These are phyloP conservation scores for Trichosporon sp. DNA, from an alignment of 1,284 basidiomycete species.

Conservation along the genomic window DNA sequence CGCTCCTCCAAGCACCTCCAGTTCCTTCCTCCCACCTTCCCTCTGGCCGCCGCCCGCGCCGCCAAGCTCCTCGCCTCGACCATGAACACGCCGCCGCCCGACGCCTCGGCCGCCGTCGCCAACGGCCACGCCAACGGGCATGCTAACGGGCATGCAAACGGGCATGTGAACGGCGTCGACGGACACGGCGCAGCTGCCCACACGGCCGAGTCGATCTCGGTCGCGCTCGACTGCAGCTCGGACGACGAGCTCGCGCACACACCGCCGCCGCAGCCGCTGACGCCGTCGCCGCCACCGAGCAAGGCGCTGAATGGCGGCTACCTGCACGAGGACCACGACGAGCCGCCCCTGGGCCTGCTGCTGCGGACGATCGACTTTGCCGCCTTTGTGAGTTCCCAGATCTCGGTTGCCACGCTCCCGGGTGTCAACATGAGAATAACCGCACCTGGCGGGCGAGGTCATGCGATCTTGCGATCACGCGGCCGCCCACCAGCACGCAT, in stretches of 20 bases:
- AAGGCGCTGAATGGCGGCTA: constrained; percentile 8
- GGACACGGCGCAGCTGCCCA: too few relatives aligned
- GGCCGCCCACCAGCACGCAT: neutral
- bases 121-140: too few relatives aligned
- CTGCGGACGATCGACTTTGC: constrained; percentile 47
- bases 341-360: constrained; percentile 25
- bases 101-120: constrained; percentile 36
- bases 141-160: too few relatives aligned
- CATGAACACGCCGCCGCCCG: constrained; percentile 27
- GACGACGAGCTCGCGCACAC: constrained; percentile 13
- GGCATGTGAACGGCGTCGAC: too few relatives aligned
- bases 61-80: neutral
- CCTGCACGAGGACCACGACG: constrained; percentile 10
- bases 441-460: neutral
- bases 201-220: neutral
- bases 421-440: neutral
- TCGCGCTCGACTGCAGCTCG: neutral
- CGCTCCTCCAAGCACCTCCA: neutral
- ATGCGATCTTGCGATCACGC: neutral
- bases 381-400: constrained; percentile 36
- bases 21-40: neutral
- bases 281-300: constrained; percentile 10
- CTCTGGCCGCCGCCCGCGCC: neutral
- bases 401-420: neutral
- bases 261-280: constrained; percentile 16